A percentile compares a stretch with the other conserved stretches of the same genome.
phyloP scores from a whole-genome alignment of 2,329 filamentous ascomycete genomes.

The Chaetomium globosum region DNA sequence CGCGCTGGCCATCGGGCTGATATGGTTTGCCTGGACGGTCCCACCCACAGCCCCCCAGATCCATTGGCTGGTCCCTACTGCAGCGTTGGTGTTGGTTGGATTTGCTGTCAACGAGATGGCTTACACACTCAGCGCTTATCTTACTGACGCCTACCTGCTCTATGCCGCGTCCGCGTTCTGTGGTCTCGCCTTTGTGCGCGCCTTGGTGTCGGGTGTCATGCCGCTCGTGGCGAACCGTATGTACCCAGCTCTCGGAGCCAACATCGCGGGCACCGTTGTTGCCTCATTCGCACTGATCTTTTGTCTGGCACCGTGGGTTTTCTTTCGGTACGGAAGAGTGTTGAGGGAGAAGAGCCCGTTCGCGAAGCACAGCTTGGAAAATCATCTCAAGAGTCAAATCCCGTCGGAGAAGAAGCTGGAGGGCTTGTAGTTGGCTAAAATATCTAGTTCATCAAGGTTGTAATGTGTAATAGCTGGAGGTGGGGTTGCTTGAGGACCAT shows the following conservation, averaged over 20 bases:
- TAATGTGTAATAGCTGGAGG: neutral
- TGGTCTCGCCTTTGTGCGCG: neutral
- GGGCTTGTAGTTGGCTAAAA: neutral
- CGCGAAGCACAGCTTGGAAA: neutral
- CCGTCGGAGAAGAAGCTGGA: neutral
- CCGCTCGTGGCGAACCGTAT: neutral
- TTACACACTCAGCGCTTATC: conserved; percentile 4
- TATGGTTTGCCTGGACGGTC: neutral
- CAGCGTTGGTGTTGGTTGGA: neutral
- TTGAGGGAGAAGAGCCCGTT: conserved; percentile 4
- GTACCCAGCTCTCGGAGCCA: neutral
- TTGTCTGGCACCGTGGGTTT: conserved; percentile 1
- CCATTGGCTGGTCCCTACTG: conserved; percentile 1
- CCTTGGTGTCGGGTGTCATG: neutral
- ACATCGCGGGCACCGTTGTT: neutral
- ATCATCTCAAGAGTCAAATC: neutral
- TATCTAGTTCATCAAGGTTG: too few species aligned
- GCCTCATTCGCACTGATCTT: neutral
- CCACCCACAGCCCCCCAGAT: neutral
- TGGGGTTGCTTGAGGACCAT: neutral
- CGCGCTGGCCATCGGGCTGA: neutral
- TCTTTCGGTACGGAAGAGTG: neutral
- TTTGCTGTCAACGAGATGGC: conserved; percentile 8
- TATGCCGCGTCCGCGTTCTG: neutral
- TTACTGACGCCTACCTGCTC: neutral